Conservation (phyloP, 2,329 filamentous ascomycete genomes). For the Aspergillus uvarum region DNA sequence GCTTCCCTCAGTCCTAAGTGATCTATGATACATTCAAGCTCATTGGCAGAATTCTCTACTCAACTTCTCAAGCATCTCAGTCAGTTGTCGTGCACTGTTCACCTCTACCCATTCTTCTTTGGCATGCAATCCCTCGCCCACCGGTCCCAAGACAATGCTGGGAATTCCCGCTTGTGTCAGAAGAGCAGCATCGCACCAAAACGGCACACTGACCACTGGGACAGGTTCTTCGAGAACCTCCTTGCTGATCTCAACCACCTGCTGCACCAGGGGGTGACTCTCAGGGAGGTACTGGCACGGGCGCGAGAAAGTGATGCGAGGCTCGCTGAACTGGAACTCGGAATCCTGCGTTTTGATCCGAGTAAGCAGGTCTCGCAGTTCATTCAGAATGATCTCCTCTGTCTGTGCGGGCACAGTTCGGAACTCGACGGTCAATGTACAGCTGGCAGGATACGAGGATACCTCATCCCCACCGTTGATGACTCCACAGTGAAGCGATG, state of each 20-base stretch:
- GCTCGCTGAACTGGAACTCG: slow-evolving; percentile 42
- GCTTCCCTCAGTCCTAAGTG: too few species aligned
- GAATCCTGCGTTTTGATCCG: slow-evolving; percentile 33
- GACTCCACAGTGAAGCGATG: slow-evolving; percentile 49
- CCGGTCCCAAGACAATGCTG: slow-evolving; percentile 49
- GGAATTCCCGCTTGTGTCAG: slow-evolving; percentile 48
- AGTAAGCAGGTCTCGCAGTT: slow-evolving; percentile 42
- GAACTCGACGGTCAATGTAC: slow-evolving; percentile 51
- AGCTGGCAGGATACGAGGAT: slow-evolving; percentile 53
- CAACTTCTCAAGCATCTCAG: slow-evolving; percentile 20
- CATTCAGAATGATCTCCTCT: slow-evolving; percentile 34
- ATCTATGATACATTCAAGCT: neutral
- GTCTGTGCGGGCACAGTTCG: slow-evolving; percentile 51
- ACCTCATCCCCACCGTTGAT: slow-evolving; percentile 54
- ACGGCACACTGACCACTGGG: slow-evolving; percentile 33
- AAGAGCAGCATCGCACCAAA: slow-evolving; percentile 56
- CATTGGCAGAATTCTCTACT: slow-evolving; percentile 23
- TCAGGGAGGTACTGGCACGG: slow-evolving; percentile 43
- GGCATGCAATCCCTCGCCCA: slow-evolving; percentile 51
- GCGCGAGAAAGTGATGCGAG: slow-evolving; percentile 45
- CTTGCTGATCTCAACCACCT: slow-evolving; percentile 31
- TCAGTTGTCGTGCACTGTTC: slow-evolving; percentile 42
- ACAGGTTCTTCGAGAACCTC: slow-evolving; percentile 28
- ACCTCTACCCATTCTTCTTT: slow-evolving; percentile 54
- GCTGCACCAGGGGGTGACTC: slow-evolving; percentile 44